Evolutionary conservation across 306 rosid species (phyloP).

Genomic region (Cucumis cinereus): DNA sequence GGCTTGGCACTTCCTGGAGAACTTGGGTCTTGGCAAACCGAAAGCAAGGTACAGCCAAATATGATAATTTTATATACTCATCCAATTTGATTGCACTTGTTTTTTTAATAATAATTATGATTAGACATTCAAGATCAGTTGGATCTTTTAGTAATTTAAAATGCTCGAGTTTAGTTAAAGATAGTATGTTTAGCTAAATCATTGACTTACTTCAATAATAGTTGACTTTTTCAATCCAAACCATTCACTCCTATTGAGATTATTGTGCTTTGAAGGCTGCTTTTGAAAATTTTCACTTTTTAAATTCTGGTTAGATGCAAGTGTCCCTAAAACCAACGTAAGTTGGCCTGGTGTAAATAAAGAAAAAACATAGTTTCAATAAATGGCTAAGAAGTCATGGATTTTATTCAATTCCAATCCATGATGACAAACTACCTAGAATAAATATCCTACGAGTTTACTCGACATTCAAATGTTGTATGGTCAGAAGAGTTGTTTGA

Average conservation of each 20-base stretch:
- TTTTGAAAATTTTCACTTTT: not conserved
- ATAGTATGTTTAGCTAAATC: not conserved
- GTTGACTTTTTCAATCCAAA: not conserved
- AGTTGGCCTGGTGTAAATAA: no score
- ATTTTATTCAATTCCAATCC: no score
- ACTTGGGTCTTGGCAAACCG: conserved; percentile 89
- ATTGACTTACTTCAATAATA: not conserved
- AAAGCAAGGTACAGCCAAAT: conserved; percentile 35
- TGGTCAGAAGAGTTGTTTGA: no score
- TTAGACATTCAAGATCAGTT: not conserved
- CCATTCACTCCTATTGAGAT: not conserved
- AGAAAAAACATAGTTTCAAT: no score
- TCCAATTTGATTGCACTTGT: not conserved
- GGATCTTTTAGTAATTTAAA: not conserved
- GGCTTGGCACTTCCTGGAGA: conserved; percentile 83
- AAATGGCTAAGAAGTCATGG: no score
- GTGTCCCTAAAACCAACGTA: no score
- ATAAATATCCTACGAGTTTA: no score
- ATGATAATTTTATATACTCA: not conserved
- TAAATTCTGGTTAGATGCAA: not conserved
- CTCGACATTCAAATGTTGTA: no score
- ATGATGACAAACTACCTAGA: no score
- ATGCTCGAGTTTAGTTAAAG: no score
- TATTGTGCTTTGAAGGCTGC: not conserved
- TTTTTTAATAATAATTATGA: not conserved